phyloP scores from a whole-genome alignment of 352 stramenopile genomes.

The Pythium chondricola region DNA sequence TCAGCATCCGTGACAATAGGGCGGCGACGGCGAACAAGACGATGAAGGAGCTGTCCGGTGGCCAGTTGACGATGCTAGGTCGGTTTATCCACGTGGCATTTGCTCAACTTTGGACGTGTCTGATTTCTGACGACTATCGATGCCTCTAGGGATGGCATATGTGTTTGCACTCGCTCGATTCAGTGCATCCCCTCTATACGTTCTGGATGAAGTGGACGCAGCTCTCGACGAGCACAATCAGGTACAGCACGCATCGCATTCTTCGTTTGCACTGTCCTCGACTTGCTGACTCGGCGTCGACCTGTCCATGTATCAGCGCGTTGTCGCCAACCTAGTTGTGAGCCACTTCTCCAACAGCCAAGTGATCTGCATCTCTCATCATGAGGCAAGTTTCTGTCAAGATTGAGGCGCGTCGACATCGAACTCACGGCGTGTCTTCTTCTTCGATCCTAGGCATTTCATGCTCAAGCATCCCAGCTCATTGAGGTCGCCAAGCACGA shows the following conservation, averaged over 20 bases:
- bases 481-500: constrained; percentile 28
- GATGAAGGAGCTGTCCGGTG: constrained; percentile 29
- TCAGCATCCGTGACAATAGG: constrained; percentile 1
- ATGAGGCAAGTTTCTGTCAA: constrained; percentile 14
- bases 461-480: constrained; percentile 17
- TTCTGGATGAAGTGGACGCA: constrained; percentile 38
- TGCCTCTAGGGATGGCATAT: constrained; percentile 26
- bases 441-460: constrained; percentile 11
- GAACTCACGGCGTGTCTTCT: too few relatives aligned
- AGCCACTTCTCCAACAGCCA: constrained; percentile 27
- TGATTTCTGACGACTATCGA: not conserved
- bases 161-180: constrained; percentile 33
- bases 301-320: too few relatives aligned
- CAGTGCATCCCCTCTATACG: constrained; percentile 31
- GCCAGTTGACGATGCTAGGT: constrained; percentile 37
- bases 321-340: constrained; percentile 22
- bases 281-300: too few relatives aligned
- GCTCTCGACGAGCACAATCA: constrained; percentile 39
- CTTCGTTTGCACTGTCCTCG: too few relatives aligned
- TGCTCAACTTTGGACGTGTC: too few relatives aligned
- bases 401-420: not conserved
- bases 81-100: not conserved
- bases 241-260: too few relatives aligned
- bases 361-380: constrained; percentile 43
- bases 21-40: not conserved